phyloP scores from a whole-genome alignment of 371 early-diverging fungal species.

The Zychaea mexicana region DNA sequence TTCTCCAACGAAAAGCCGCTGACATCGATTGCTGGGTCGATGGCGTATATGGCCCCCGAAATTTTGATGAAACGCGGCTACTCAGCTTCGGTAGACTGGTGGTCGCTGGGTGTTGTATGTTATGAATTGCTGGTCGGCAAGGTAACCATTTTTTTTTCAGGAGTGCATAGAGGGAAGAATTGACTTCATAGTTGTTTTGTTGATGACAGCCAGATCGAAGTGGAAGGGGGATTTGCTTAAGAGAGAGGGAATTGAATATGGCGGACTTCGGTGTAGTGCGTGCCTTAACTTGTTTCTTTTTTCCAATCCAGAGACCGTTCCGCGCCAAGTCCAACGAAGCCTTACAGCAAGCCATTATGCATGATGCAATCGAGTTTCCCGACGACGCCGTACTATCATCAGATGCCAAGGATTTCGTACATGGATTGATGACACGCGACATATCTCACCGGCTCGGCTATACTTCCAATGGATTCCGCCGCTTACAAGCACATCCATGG shows the following conservation, averaged over 20 bases:
- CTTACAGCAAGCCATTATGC: slow-evolving; percentile 66
- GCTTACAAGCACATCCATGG: slow-evolving; percentile 64
- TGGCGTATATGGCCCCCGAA: slow-evolving; percentile 83
- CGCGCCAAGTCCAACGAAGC: slow-evolving; percentile 80
- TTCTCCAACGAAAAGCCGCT: slow-evolving; percentile 57
- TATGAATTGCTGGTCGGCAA: slow-evolving; percentile 81
- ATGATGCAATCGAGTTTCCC: slow-evolving; percentile 63
- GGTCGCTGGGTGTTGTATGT: slow-evolving; percentile 86
- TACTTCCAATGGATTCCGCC: slow-evolving; percentile 53
- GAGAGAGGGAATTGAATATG: too few species aligned
- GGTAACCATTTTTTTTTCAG: slow-evolving; percentile 30
- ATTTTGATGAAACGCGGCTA: slow-evolving; percentile 71
- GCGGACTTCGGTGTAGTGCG: too few species aligned
- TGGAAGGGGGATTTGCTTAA: not conserved
- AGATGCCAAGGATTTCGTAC: slow-evolving; percentile 59
- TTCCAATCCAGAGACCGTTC: slow-evolving; percentile 71
- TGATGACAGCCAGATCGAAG: not conserved
- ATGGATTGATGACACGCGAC: slow-evolving; percentile 61
- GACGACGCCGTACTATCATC: slow-evolving; percentile 49
- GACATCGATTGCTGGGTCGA: slow-evolving; percentile 70
- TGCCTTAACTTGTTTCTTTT: slow-evolving; percentile 1
- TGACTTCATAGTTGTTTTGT: too few species aligned
- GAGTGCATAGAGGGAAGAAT: too few species aligned
- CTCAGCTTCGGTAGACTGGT: slow-evolving; percentile 77
- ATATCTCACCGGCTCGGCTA: slow-evolving; percentile 62